A percentile compares a stretch with the other conserved stretches of the same genome.
Conservation (phyloP, 352 stramenopile genomes). For the Phytopythium vexans region DNA sequence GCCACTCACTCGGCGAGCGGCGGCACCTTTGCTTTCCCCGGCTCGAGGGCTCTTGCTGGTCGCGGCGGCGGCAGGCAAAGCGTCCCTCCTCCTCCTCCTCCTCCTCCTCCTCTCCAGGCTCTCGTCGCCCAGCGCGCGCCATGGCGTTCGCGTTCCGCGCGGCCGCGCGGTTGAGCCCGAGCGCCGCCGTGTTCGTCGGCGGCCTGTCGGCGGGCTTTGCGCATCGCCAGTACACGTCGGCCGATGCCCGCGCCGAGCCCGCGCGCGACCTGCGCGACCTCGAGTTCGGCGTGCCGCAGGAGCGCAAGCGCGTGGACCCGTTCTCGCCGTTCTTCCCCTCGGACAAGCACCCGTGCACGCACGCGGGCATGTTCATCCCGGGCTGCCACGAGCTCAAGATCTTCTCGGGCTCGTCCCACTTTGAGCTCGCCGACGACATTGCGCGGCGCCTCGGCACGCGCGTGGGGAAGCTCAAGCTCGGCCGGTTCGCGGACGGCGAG, state of each 20-base stretch:
- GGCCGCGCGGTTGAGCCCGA: conserved; percentile 35
- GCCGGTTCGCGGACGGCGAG: conserved; percentile 91
- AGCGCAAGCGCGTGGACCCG: conserved; percentile 86
- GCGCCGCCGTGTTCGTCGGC: conserved; percentile 49
- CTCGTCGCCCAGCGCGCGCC: background rate
- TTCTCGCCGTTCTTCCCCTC: conserved; percentile 89
- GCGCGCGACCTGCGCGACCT: conserved; percentile 81
- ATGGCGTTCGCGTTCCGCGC: conserved; percentile 71
- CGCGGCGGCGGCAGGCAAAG: background rate
- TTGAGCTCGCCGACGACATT: conserved; percentile 89
- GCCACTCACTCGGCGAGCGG: background rate
- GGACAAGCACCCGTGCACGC: conserved; percentile 89
- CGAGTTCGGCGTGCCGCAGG: conserved; percentile 81
- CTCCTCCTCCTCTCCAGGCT: background rate
- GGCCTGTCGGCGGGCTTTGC: conserved; percentile 40
- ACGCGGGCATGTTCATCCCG: conserved; percentile 90
- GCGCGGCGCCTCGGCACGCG: conserved; percentile 82
- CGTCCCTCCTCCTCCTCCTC: background rate
- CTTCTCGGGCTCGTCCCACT: conserved; percentile 90
- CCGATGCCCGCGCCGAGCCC: conserved; percentile 30
- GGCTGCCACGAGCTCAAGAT: conserved; percentile 93
- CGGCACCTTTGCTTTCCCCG: no score
- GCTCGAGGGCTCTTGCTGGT: background rate
- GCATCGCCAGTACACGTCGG: conserved; percentile 28
- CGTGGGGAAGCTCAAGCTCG: conserved; percentile 86